Percentiles rank a stretch among this genome's conserved stretches.
These are phyloP conservation scores for Kodamaea derodonti DNA, from an alignment of 1,139 yeast species.

Conservation along the genomic window DNA sequence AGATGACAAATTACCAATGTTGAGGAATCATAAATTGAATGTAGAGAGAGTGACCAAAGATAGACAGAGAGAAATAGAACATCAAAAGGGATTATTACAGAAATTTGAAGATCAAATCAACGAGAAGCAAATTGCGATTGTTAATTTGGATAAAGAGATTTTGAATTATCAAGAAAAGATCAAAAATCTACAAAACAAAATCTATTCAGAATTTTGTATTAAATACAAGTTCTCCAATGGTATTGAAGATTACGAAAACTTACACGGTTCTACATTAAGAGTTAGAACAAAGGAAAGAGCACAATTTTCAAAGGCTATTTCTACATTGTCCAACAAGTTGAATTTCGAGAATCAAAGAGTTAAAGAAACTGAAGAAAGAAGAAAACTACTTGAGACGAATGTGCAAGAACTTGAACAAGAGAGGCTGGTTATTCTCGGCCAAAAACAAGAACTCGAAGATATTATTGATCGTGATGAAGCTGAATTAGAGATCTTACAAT, in stretches of 20 bases:
- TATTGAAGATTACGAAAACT: constrained; percentile 63
- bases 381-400: constrained; percentile 32
- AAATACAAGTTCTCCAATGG: constrained; percentile 48
- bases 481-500: constrained; percentile 42
- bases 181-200: constrained; percentile 33
- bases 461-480: constrained; percentile 47
- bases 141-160: constrained; percentile 30
- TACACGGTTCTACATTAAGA: constrained; percentile 61
- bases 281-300: constrained; percentile 62
- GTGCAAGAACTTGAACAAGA: constrained; percentile 29
- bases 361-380: constrained; percentile 46
- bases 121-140: constrained; percentile 19
- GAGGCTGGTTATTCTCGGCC: constrained; percentile 24
- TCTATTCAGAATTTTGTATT: constrained; percentile 54
- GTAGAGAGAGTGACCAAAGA: constrained; percentile 53
- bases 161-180: constrained; percentile 23
- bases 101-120: constrained; percentile 16
- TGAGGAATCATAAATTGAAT: constrained; percentile 49
- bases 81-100: constrained; percentile 32
- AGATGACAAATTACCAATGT: constrained; percentile 51
- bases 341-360: constrained; percentile 61
- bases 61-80: constrained; percentile 50
- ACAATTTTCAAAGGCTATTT: constrained; percentile 55
- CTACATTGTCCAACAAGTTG: constrained; percentile 59
- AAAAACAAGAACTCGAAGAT: constrained; percentile 30